Percentiles rank a stretch among this genome's conserved stretches.
Conservation (phyloP, 1,139 yeast genomes). For the Candida smagusa region DNA sequence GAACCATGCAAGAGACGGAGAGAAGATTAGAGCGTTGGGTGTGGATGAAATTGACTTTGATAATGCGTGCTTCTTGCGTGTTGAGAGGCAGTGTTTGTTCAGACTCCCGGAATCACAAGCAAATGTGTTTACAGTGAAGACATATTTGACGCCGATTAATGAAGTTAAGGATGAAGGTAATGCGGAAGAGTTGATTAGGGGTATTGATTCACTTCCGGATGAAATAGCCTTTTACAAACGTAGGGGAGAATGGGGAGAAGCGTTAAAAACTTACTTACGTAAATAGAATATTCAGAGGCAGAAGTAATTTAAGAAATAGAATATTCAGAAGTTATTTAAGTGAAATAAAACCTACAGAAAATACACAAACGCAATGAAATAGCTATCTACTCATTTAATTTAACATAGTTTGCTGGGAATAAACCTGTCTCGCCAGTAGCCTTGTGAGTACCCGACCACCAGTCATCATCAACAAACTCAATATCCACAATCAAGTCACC, state of each 20-base stretch:
- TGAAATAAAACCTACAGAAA: too few relatives aligned
- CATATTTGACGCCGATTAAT: conserved; percentile 37
- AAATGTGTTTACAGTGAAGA: conserved; percentile 38
- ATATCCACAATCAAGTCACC: conserved; percentile 80
- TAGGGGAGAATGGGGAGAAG: conserved; percentile 62
- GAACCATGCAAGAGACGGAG: conserved; percentile 36
- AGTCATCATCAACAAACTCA: conserved; percentile 88
- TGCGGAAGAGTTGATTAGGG: conserved; percentile 47
- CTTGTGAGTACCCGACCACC: conserved; percentile 88
- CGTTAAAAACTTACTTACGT: conserved; percentile 48
- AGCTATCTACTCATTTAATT: conserved; percentile 23
- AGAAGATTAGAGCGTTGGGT: conserved; percentile 18
- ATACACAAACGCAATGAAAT: neutral
- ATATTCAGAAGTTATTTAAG: too few relatives aligned
- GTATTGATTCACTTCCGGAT: conserved; percentile 59
- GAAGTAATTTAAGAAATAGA: too few relatives aligned
- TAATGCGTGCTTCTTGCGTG: conserved; percentile 34
- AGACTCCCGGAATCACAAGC: conserved; percentile 40
- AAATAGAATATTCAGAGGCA: neutral
- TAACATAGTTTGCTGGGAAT: conserved; percentile 89
- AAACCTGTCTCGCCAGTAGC: conserved; percentile 70
- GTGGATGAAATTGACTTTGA: conserved; percentile 36
- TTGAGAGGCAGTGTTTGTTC: conserved; percentile 40
- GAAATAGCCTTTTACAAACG: conserved; percentile 59
- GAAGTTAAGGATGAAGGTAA: conserved; percentile 36